These are phyloP conservation scores for Panicum virgatum DNA, from an alignment of 202 grass and related monocot species.

Conservation along the genomic window DNA sequence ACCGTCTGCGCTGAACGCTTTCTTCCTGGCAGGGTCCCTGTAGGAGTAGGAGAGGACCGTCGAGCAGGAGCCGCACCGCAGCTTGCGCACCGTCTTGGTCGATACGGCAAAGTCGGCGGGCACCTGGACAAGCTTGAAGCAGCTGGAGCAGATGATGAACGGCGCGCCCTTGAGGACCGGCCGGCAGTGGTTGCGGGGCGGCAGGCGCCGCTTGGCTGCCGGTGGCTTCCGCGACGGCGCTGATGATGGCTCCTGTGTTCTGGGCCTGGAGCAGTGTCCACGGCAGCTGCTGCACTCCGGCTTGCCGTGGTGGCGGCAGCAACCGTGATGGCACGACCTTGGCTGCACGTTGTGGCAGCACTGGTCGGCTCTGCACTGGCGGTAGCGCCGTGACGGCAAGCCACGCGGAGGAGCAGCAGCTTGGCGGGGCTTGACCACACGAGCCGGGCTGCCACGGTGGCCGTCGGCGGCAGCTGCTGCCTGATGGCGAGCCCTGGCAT, in stretches of 20 bases:
- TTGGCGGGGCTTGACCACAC: neutral
- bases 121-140: conserved; percentile 72
- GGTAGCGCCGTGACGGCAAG: conserved; percentile 50
- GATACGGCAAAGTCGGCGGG: conserved; percentile 63
- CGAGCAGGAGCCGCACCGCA: conserved; percentile 76
- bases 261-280: conserved; percentile 29
- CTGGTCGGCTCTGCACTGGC: conserved; percentile 34
- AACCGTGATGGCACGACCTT: conserved; percentile 21
- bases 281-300: conserved; percentile 50
- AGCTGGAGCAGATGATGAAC: conserved; percentile 85
- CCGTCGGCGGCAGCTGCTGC: neutral
- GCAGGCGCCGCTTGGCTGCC: conserved; percentile 20
- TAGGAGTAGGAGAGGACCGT: conserved; percentile 73
- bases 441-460: neutral
- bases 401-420: conserved; percentile 16
- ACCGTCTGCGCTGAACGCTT: neutral
- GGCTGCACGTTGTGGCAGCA: neutral
- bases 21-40: conserved; percentile 55
- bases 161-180: conserved; percentile 84
- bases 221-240: neutral
- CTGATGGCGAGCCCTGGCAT: conserved; percentile 16
- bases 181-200: conserved; percentile 58
- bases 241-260: neutral
- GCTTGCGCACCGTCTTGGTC: conserved; percentile 55
- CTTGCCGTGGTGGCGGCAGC: conserved; percentile 26